Evolutionary conservation across 2,329 filamentous ascomycete species (phyloP).

Genomic region (Aspergillus persii): DNA sequence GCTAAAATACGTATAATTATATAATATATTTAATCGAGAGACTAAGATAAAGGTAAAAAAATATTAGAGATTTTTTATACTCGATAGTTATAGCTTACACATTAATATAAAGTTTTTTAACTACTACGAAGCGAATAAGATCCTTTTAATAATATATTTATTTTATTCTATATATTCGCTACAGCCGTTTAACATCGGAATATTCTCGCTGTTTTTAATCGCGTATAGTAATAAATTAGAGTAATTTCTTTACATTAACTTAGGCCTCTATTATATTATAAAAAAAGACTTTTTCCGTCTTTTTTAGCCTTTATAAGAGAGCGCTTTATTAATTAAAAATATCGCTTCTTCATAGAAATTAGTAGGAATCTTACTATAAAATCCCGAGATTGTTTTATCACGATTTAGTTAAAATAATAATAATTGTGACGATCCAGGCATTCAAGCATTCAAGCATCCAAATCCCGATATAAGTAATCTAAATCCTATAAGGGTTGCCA

Average conservation of each 20-base stretch:
- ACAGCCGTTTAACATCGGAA: conserved; percentile 7
- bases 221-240: conserved; percentile 2
- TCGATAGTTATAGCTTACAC: conserved; percentile 10
- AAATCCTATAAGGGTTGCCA: too few relatives aligned
- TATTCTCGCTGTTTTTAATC: background rate
- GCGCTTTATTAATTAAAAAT: conserved; percentile 4
- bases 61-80: conserved; percentile 1
- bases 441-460: too few relatives aligned
- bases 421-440: too few relatives aligned
- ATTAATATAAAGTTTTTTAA: conserved; percentile 9
- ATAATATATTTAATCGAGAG: conserved; percentile 4
- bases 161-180: conserved; percentile 9
- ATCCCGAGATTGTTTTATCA: conserved; percentile 3
- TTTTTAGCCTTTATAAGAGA: background rate
- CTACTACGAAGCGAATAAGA: conserved; percentile 7
- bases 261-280: background rate
- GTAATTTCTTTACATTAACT: background rate
- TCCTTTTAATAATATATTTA: conserved; percentile 3
- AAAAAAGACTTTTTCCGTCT: conserved; percentile 5
- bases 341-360: conserved; percentile 3
- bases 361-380: background rate
- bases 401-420: conserved; percentile 1
- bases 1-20: conserved; percentile 1
- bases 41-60: conserved; percentile 6
- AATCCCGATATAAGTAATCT: too few relatives aligned